Evolutionary conservation across 2,329 filamentous ascomycete genomes (phyloP), one percentile per base, ranked within the genome.

Genomic region (Exophiala sp.): DNA sequence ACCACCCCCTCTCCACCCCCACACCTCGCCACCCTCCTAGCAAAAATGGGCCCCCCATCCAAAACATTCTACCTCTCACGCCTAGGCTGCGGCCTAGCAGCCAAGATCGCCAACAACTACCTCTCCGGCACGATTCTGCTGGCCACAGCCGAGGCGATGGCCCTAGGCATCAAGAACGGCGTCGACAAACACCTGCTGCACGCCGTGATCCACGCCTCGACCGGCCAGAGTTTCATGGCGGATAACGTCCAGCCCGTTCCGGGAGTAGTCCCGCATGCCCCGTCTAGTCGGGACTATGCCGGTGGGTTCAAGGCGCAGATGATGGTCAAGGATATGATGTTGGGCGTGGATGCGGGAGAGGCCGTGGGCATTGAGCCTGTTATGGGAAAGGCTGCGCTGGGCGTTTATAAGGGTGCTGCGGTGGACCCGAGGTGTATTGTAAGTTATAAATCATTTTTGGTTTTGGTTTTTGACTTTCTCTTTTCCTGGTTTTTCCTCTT

Each of bases 51-150:
- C 6, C 2, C 27, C 7, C 16, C 43, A n/a, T 37, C 23, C 2
- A 18, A 24, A n/a, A 27, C 50, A 2, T 38, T 30, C 23, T 53
- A 46, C 23, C 47, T 42, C 23, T 42, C 42, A 14, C 4, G n/a
- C 13, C 38, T 50, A 2, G 51, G 51, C 3, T 11, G 14, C 2
- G 46, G 51, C 5, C 43, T 53, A 7, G 34, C 48, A 24, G 39
- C 35, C 37, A 53, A 48, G 37, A 30, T 46, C n/a, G 30, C 18
- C 32, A 53, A 53, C 51, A 53, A 50, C 39, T 53, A 46, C 21
- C 49, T 53, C 11, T 32, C 19, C 6, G 23, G 44, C 24, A 46
- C n/a, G n/a, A 46, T 50, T n/a, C 13, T 53, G 16, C 39, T 23
- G 13, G 30, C 30, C 10, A 23, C 42, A 2, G 46, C 46, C 2